Percentiles rank a stretch among this genome's conserved stretches.
Conservation (phyloP, 2,329 filamentous ascomycete genomes). For the Fusarium veterinarium region DNA sequence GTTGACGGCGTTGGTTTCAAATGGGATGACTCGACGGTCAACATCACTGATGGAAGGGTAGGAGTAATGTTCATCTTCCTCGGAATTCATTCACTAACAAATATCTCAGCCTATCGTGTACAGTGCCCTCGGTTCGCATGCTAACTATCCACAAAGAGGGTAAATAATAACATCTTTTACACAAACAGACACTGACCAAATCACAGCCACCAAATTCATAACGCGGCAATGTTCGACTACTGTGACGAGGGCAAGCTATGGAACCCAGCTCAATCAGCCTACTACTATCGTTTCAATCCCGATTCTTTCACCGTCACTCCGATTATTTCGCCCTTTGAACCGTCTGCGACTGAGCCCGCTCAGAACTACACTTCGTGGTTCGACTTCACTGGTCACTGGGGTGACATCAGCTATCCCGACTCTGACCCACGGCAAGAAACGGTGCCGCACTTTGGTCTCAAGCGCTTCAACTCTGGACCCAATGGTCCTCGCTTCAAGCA, state of each 20-base stretch:
- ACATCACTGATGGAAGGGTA: constrained; percentile 45
- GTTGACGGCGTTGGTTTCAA: constrained; percentile 38
- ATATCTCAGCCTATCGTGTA: constrained; percentile 48
- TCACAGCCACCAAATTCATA: constrained; percentile 48
- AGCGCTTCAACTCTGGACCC: constrained; percentile 48
- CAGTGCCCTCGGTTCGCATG: constrained; percentile 51
- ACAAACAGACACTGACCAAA: not conserved
- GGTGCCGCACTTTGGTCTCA: constrained; percentile 48
- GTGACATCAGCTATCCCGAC: constrained; percentile 47
- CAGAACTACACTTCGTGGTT: constrained; percentile 50
- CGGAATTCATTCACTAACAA: not conserved
- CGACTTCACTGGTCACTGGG: constrained; percentile 51
- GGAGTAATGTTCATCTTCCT: not conserved
- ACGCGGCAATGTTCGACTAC: constrained; percentile 48
- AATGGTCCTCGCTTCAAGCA: constrained; percentile 49
- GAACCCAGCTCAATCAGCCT: constrained; percentile 52
- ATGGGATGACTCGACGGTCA: constrained; percentile 46
- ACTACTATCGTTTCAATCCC: constrained; percentile 51
- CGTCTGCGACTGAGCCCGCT: not conserved
- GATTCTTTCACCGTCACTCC: constrained; percentile 37
- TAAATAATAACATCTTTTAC: not conserved
- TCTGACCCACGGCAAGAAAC: constrained; percentile 49
- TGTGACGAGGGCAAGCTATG: constrained; percentile 49
- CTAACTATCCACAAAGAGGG: constrained; percentile 49
- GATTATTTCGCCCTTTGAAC: constrained; percentile 24